Conservation (phyloP, 768 basidiomycete species). For the Megacollybia marginata region DNA sequence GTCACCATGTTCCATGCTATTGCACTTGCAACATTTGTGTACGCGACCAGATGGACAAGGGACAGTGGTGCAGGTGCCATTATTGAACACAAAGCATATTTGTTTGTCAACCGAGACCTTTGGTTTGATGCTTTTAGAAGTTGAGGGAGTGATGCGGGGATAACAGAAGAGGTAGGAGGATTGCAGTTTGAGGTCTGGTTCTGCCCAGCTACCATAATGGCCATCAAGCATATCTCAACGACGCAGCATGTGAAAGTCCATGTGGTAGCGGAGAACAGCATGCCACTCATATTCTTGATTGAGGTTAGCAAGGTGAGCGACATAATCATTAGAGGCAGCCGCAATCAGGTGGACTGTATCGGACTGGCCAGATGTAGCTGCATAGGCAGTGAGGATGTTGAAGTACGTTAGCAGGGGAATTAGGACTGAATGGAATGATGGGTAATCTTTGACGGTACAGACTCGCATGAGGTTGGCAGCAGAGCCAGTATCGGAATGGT, state of each 20-base stretch:
- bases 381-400: constrained; percentile 2
- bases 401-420: constrained; percentile 2
- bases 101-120: constrained; percentile 3
- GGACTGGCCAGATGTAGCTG: not conserved
- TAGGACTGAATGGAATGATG: not conserved
- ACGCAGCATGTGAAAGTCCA: constrained; percentile 7
- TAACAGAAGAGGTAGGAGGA: constrained; percentile 4
- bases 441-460: constrained; percentile 2
- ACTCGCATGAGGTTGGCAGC: not conserved
- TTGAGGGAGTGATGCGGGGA: constrained; percentile 4
- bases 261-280: constrained; percentile 10
- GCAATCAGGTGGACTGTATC: not conserved
- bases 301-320: constrained; percentile 8
- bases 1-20: not conserved
- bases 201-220: constrained; percentile 7
- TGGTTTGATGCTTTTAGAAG: not conserved
- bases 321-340: not conserved
- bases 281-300: constrained; percentile 9
- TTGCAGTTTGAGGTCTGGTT: constrained; percentile 5
- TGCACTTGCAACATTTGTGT: constrained; percentile 7
- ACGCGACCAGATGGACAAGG: constrained; percentile 7
- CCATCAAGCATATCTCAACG: constrained; percentile 10
- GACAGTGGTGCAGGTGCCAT: constrained; percentile 5
- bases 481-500: not conserved
- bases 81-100: constrained; percentile 7